These are phyloP conservation scores for Aspergillus quadrilineatus DNA, from an alignment of 2,329 filamentous ascomycete genomes.

Conservation along the genomic window DNA sequence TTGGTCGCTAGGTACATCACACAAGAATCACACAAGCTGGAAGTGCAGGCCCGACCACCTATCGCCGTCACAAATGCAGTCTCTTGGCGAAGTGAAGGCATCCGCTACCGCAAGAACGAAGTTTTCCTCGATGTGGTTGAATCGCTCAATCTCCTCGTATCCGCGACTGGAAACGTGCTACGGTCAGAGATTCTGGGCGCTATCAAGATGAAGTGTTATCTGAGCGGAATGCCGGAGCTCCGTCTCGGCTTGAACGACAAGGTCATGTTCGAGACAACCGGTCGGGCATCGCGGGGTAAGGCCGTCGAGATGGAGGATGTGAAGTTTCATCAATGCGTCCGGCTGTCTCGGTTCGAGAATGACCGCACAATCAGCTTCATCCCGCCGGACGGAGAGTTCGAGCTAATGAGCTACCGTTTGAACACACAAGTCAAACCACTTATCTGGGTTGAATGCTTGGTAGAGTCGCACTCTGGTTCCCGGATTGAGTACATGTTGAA, in stretches of 20 bases:
- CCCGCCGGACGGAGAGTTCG: conserved; percentile 95
- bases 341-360: conserved; percentile 94
- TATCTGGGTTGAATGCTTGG: conserved; percentile 98
- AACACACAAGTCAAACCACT: conserved; percentile 98
- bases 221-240: conserved; percentile 96
- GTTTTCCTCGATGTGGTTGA: conserved; percentile 98
- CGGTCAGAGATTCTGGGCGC: conserved; percentile 95
- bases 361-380: conserved; percentile 99
- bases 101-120: conserved; percentile 98
- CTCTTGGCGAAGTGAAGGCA: conserved; percentile 96
- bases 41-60: conserved; percentile 90
- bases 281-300: conserved; percentile 88
- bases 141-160: conserved; percentile 92
- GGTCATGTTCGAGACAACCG: conserved; percentile 98
- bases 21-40: conserved; percentile 97
- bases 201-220: conserved; percentile 99
- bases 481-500: conserved; percentile 99
- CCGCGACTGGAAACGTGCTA: conserved; percentile 88
- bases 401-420: conserved; percentile 97
- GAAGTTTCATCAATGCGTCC: conserved; percentile 98
- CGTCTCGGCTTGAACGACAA: conserved; percentile 96
- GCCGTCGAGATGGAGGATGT: conserved; percentile 99
- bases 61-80: conserved; percentile 98
- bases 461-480: conserved; percentile 92
- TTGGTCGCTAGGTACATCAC: conserved; percentile 73